A percentile compares a stretch with the other conserved stretches of the same genome.
phyloP scores from a whole-genome alignment of 2,329 filamentous ascomycete genomes.

The Nigrospora oryzae region DNA sequence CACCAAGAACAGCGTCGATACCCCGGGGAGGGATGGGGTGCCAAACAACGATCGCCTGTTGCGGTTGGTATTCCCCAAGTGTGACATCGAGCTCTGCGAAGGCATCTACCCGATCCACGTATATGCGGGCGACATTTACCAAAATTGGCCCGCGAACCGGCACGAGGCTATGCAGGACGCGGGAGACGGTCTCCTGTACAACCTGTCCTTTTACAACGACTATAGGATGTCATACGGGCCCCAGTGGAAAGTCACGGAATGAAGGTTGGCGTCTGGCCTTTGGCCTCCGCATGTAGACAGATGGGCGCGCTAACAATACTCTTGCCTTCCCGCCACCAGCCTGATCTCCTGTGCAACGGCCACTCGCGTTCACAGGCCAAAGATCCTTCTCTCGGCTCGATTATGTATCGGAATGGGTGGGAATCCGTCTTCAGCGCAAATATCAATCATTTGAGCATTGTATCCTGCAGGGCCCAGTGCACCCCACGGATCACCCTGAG shows the following conservation, averaged over 20 bases:
- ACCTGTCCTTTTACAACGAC: not conserved
- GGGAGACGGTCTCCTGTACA: conserved; percentile 2
- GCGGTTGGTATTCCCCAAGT: not conserved
- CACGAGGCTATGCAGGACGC: conserved; percentile 1
- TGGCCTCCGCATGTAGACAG: too few species aligned
- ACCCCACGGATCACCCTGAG: too few species aligned
- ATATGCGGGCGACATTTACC: not conserved
- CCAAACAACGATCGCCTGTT: conserved; percentile 1
- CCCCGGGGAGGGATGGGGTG: not conserved
- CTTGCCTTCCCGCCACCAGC: too few species aligned
- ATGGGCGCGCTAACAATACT: too few species aligned
- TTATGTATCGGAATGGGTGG: too few species aligned
- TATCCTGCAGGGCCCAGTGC: too few species aligned
- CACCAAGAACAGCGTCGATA: not conserved
- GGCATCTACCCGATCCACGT: not conserved
- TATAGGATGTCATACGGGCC: conserved; percentile 3
- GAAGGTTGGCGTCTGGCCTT: too few species aligned
- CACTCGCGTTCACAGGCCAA: too few species aligned
- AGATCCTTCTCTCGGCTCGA: too few species aligned
- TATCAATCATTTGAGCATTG: too few species aligned
- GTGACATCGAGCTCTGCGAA: conserved; percentile 1
- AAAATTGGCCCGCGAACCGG: not conserved
- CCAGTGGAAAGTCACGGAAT: conserved; percentile 1
- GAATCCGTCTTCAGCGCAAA: too few species aligned
- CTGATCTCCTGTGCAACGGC: too few species aligned